phyloP scores from a whole-genome alignment of 768 basidiomycete species.

The Podaxis sp. region DNA sequence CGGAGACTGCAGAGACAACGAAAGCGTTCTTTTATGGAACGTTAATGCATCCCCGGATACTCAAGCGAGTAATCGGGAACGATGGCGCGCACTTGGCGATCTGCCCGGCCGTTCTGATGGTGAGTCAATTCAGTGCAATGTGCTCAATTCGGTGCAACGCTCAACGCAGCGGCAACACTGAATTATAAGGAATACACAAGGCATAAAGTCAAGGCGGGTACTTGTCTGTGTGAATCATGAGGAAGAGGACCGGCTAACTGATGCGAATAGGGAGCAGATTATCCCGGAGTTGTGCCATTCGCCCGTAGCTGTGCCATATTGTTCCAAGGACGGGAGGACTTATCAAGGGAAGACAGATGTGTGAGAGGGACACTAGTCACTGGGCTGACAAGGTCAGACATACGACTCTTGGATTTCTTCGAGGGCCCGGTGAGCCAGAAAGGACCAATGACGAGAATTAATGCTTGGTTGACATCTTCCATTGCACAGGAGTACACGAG shows the following conservation, averaged over 20 bases:
- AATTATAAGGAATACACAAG: slow-evolving; percentile 68
- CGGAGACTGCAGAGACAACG: not conserved
- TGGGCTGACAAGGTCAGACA: slow-evolving; percentile 66
- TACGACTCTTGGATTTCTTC: slow-evolving; percentile 73
- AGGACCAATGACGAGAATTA: not conserved
- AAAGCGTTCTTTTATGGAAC: slow-evolving; percentile 88
- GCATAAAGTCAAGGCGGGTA: slow-evolving; percentile 67
- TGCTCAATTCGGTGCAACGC: not conserved
- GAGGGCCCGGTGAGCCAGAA: slow-evolving; percentile 66
- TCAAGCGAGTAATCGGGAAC: slow-evolving; percentile 73
- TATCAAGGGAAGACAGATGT: slow-evolving; percentile 60
- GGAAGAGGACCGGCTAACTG: not conserved
- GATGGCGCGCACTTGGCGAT: slow-evolving; percentile 62
- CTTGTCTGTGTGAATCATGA: not conserved
- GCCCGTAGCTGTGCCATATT: slow-evolving; percentile 41
- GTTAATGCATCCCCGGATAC: slow-evolving; percentile 82
- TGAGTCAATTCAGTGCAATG: slow-evolving; percentile 33
- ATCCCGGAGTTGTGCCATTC: slow-evolving; percentile 79
- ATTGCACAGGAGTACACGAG: slow-evolving; percentile 69
- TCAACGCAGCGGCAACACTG: not conserved
- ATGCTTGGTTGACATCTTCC: slow-evolving; percentile 3
- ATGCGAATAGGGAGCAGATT: slow-evolving; percentile 58
- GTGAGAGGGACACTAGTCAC: slow-evolving; percentile 80
- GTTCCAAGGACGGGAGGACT: slow-evolving; percentile 38
- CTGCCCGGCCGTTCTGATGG: slow-evolving; percentile 73